phyloP scores from a whole-genome alignment of 192 early-diverging fungal species.

The Coemansia sp. region DNA sequence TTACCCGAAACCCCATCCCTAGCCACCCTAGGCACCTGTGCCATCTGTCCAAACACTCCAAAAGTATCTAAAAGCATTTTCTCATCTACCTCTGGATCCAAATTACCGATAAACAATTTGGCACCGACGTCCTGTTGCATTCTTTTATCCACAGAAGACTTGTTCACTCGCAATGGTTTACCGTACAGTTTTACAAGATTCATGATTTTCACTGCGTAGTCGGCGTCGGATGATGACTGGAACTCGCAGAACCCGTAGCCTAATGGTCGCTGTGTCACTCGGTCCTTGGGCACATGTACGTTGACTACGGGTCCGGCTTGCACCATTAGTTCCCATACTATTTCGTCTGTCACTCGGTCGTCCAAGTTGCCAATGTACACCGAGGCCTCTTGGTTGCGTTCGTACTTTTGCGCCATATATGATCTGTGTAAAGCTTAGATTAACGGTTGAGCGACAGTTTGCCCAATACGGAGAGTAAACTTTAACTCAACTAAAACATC shows the following conservation, averaged over 20 bases:
- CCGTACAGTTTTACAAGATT: slow-evolving; percentile 95
- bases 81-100: slow-evolving; percentile 91
- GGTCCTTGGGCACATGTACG: slow-evolving; percentile 96
- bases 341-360: slow-evolving; percentile 85
- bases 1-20: slow-evolving; percentile 82
- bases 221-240: slow-evolving; percentile 88
- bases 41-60: slow-evolving; percentile 88
- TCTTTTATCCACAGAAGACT: slow-evolving; percentile 79
- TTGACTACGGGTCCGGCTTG: slow-evolving; percentile 94
- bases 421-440: too few species aligned
- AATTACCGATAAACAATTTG: slow-evolving; percentile 92
- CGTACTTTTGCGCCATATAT: slow-evolving; percentile 61
- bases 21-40: slow-evolving; percentile 82
- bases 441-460: too few species aligned
- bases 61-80: slow-evolving; percentile 93
- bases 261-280: slow-evolving; percentile 90
- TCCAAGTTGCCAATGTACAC: slow-evolving; percentile 98
- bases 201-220: slow-evolving; percentile 96
- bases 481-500: too few species aligned
- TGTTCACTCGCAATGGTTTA: slow-evolving; percentile 95
- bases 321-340: slow-evolving; percentile 98
- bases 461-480: too few species aligned
- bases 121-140: slow-evolving; percentile 89
- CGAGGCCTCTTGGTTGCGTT: slow-evolving; percentile 97
- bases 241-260: slow-evolving; percentile 98